Conservation (phyloP, 2,329 filamentous ascomycete genomes). For the Ophiosphaerella herpotricha region DNA sequence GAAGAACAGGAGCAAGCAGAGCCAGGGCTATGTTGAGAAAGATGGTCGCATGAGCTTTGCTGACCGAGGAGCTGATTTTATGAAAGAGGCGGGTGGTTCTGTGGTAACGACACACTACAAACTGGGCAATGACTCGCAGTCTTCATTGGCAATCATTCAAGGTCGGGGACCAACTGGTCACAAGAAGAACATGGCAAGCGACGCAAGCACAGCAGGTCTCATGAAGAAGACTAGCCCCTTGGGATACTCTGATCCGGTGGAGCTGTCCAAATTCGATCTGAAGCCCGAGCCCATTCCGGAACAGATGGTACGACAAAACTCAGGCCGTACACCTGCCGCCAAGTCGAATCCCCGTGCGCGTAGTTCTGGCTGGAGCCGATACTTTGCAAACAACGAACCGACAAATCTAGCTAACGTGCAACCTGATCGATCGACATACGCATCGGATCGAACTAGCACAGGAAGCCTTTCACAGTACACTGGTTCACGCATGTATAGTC, state of each 20-base stretch:
- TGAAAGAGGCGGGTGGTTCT: conserved; percentile 56
- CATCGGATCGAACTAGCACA: conserved; percentile 46
- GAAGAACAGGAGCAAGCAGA: conserved; percentile 61
- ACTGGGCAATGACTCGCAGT: conserved; percentile 43
- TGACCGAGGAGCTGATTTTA: conserved; percentile 57
- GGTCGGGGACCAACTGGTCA: conserved; percentile 60
- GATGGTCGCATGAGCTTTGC: conserved; percentile 54
- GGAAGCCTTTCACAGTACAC: conserved; percentile 52
- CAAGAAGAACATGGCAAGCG: conserved; percentile 60
- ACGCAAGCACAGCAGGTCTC: conserved; percentile 63
- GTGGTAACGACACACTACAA: conserved; percentile 39
- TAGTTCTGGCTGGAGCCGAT: conserved; percentile 77
- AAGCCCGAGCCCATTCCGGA: conserved; percentile 38
- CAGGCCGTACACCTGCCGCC: conserved; percentile 29
- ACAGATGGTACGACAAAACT: conserved; percentile 44
- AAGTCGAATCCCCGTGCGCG: conserved; percentile 38
- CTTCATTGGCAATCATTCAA: conserved; percentile 54
- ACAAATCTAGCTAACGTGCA: conserved; percentile 62
- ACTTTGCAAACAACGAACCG: conserved; percentile 75
- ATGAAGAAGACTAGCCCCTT: conserved; percentile 58
- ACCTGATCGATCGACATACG: conserved; percentile 53
- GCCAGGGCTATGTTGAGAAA: conserved; percentile 54
- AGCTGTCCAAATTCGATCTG: conserved; percentile 53
- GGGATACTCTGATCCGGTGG: conserved; percentile 47
- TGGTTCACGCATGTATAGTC: conserved; percentile 59